A percentile compares a stretch with the other conserved stretches of the same genome.
Conservation (phyloP, 768 basidiomycete species). For the Tephrocybe sp. region DNA sequence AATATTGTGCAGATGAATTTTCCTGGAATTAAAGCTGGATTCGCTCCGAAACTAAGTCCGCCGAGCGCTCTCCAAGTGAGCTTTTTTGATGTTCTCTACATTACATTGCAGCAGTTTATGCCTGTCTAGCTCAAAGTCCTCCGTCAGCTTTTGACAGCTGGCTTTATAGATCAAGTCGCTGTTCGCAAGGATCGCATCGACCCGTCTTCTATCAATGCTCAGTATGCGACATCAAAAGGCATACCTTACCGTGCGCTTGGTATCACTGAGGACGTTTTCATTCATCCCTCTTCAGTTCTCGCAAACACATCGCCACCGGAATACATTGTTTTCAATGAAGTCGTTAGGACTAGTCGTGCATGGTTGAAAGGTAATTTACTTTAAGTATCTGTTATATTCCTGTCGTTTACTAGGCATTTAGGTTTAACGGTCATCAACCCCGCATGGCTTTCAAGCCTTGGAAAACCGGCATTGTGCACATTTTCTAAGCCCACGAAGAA, state of each 20-base stretch:
- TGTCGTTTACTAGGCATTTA: conserved; percentile 22
- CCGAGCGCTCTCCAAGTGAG: conserved; percentile 77
- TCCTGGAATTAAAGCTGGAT: conserved; percentile 55
- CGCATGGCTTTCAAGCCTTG: conserved; percentile 81
- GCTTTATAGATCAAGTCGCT: conserved; percentile 95
- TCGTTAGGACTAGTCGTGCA: conserved; percentile 69
- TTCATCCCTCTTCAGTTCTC: conserved; percentile 87
- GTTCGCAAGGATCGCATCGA: conserved; percentile 81
- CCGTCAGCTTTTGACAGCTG: conserved; percentile 82
- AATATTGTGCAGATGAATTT: conserved; percentile 82
- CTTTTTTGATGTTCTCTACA: background rate
- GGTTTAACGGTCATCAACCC: conserved; percentile 85
- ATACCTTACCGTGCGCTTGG: conserved; percentile 83
- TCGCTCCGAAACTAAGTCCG: conserved; percentile 65
- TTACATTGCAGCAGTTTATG: background rate
- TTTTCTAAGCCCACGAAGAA: conserved; percentile 86
- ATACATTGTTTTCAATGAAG: conserved; percentile 80
- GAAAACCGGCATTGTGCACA: conserved; percentile 76
- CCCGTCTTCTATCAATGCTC: conserved; percentile 54
- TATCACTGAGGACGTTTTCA: conserved; percentile 82
- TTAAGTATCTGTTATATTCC: background rate
- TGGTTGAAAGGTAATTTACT: conserved; percentile 72
- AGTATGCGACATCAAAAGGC: conserved; percentile 73
- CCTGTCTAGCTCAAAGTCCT: conserved; percentile 78
- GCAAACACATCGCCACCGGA: conserved; percentile 73